Evolutionary conservation across 768 basidiomycete genomes (phyloP).

Genomic region (Crepidotus variabilis): DNA sequence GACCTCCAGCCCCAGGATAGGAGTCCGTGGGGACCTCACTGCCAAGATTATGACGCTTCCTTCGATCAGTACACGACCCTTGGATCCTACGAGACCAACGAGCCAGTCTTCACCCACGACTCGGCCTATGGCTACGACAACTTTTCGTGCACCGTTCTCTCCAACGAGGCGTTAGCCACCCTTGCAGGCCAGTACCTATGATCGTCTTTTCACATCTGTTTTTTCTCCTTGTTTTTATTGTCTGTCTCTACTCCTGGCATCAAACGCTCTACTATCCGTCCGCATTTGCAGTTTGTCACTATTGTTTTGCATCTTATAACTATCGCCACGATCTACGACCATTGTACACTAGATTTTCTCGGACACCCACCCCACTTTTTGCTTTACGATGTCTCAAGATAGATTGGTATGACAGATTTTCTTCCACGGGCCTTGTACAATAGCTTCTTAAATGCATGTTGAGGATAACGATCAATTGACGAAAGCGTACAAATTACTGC

Average conservation of each 20-base stretch:
- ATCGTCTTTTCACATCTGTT: neutral
- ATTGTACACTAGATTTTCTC: constrained; percentile 3
- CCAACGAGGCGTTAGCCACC: constrained; percentile 22
- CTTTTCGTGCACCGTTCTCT: constrained; percentile 18
- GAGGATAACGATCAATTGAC: constrained; percentile 1
- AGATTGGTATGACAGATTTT: constrained; percentile 3
- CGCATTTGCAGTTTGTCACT: constrained; percentile 1
- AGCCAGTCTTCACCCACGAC: constrained; percentile 13
- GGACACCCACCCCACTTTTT: neutral
- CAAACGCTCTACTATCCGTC: neutral
- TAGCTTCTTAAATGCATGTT: neutral
- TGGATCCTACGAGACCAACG: neutral
- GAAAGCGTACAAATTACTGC: constrained; percentile 2
- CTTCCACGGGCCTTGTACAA: neutral
- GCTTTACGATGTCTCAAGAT: neutral
- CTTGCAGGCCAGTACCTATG: constrained; percentile 23
- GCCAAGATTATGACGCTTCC: neutral
- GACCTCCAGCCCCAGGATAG: constrained; percentile 12
- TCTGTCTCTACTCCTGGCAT: neutral
- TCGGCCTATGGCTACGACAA: constrained; percentile 25
- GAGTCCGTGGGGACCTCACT: too few relatives aligned
- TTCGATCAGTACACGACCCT: neutral
- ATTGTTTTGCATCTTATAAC: constrained; percentile 6
- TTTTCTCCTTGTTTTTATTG: neutral
- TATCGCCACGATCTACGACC: constrained; percentile 4